A percentile compares a stretch with the other conserved stretches of the same genome.
Conservation (phyloP, 2,329 filamentous ascomycete species). For the Aspergillus puulaauensis region DNA sequence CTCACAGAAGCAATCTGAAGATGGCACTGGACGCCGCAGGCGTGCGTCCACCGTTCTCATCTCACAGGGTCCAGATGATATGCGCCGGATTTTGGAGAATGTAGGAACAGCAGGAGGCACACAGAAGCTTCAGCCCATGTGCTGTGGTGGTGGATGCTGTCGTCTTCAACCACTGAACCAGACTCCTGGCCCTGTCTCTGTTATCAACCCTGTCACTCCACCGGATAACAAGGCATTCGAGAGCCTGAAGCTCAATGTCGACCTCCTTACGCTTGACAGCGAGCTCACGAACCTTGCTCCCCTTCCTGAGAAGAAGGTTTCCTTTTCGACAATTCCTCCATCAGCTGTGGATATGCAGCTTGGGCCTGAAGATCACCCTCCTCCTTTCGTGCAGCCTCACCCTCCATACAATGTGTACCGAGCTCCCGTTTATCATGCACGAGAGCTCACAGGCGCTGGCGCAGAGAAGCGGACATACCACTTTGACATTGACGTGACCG, state of each 20-base stretch:
- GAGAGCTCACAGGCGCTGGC: constrained; percentile 81
- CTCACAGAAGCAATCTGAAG: constrained; percentile 17
- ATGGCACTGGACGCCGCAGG: constrained; percentile 31
- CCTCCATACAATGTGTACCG: constrained; percentile 89
- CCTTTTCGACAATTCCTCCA: constrained; percentile 51
- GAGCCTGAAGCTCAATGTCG: constrained; percentile 74
- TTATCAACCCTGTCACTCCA: constrained; percentile 50
- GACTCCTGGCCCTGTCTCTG: constrained; percentile 38
- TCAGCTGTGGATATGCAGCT: constrained; percentile 32
- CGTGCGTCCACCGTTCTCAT: constrained; percentile 52
- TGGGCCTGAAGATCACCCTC: constrained; percentile 63
- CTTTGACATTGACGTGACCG: constrained; percentile 93
- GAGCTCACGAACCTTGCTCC: constrained; percentile 69
- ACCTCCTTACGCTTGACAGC: constrained; percentile 68
- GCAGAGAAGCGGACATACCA: constrained; percentile 97
- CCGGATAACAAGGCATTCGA: constrained; percentile 85
- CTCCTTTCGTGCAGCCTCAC: constrained; percentile 88
- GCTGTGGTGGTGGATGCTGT: constrained; percentile 66
- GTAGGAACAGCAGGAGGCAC: constrained; percentile 53
- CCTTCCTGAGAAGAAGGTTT: constrained; percentile 73
- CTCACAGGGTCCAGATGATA: constrained; percentile 59
- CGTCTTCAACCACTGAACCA: constrained; percentile 56
- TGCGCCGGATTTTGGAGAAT: constrained; percentile 57
- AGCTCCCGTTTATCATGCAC: constrained; percentile 78
- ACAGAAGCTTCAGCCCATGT: constrained; percentile 61